Percentiles rank a stretch among this genome's conserved stretches.
phyloP scores from a whole-genome alignment of 768 basidiomycete genomes.

The Porphyrellus cyaneotinctus region DNA sequence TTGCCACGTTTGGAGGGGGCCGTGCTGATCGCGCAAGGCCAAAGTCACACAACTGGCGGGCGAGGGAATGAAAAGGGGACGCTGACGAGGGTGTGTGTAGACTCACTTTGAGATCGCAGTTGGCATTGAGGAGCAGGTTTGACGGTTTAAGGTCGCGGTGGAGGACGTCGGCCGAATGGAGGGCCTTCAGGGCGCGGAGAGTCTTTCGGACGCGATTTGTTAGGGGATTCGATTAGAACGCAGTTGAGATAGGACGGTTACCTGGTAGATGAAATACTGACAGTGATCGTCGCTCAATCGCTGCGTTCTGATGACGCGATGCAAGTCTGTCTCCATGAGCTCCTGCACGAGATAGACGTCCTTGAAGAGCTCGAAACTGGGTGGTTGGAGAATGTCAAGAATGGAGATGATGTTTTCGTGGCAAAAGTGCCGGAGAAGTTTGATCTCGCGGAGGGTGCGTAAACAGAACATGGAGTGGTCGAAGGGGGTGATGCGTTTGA shows the following conservation, averaged over 20 bases:
- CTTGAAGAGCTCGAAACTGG: conserved; percentile 69
- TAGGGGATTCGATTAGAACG: background rate
- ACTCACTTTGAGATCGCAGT: conserved; percentile 89
- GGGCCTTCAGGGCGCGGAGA: conserved; percentile 87
- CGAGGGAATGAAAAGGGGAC: background rate
- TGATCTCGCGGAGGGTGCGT: conserved; percentile 82
- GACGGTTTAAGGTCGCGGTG: conserved; percentile 96
- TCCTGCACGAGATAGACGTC: conserved; percentile 80
- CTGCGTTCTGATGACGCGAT: conserved; percentile 95
- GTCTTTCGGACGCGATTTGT: conserved; percentile 44
- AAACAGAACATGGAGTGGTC: conserved; percentile 94
- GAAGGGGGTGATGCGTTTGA: conserved; percentile 94
- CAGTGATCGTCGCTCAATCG: conserved; percentile 91
- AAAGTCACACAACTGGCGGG: conserved; percentile 72
- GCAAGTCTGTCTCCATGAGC: conserved; percentile 90
- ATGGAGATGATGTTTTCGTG: conserved; percentile 93
- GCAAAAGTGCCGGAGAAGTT: conserved; percentile 83
- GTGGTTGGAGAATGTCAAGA: conserved; percentile 86
- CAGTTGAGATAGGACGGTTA: conserved; percentile 26
- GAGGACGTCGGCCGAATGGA: conserved; percentile 92
- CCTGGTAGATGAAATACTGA: conserved; percentile 98
- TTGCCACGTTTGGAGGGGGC: conserved; percentile 66
- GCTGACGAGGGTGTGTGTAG: background rate
- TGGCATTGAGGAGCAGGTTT: conserved; percentile 92
- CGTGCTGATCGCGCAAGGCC: conserved; percentile 79